Base-by-base conservation (phyloP, 2,329 filamentous ascomycete species). In the Fusarium napiforme region DNA sequence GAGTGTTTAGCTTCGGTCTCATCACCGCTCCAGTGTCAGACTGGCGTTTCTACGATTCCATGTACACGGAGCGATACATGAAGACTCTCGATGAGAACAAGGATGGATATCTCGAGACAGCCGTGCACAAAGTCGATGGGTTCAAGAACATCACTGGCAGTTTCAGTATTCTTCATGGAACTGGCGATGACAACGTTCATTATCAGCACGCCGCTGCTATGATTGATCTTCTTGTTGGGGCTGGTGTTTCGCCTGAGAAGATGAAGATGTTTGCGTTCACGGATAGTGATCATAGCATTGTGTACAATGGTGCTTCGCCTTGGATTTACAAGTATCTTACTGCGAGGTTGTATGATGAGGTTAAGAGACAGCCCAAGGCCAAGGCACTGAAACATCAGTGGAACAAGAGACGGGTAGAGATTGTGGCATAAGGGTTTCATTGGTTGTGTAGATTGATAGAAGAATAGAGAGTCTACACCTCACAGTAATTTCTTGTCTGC, bases 11-110 rank as follows among this genome's bases (percentile, higher is more conserved):
- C 0, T 86, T 91, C 12, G 91, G 86, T 0, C 80, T 93, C 15
- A 90, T 91, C 74, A 90, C 89, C 0, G 91, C 91, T 0, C 91
- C 91, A 0, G 90, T 93, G 1, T 86, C 85, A 5, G 91, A 93
- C 81, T 93, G 90, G 89, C 87, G 90, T 4, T 90, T 93, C 82
- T 93, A 93, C 80, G 91, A 93, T 79, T 88, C 86, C 62, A 88
- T 93, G 84, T 93, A 93, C 79, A 92, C 91, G 0, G 91, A 93
- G 80, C 87, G 91, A 16, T 93, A 92, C 82, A 93, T 93, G 91
- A 92, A 92, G 81, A 88, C 85, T 2, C 84, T 87, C 4, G 81
- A 83, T 7, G 81, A 82, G 45, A 93, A 93, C 76, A 82, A 81
- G 1, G 87, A 81, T 0, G 91, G 90, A 36, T 93, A 93, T 81